phyloP scores from a whole-genome alignment of 2,329 filamentous ascomycete species.

The Aspergillus tubingensis region DNA sequence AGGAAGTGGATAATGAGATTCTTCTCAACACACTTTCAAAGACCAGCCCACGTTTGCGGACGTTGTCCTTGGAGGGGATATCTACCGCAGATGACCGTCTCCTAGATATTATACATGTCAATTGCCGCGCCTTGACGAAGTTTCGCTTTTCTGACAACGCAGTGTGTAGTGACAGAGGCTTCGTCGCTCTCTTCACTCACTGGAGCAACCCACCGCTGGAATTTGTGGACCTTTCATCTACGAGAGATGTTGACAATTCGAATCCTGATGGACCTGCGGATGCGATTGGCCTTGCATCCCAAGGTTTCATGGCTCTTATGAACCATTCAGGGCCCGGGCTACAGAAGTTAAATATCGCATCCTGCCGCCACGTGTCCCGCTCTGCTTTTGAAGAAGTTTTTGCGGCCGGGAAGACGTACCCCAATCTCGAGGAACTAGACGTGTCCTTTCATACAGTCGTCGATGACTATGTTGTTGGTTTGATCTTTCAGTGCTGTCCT shows the following conservation, averaged over 20 bases:
- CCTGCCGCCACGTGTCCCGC: conserved; percentile 77
- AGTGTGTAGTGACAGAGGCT: conserved; percentile 72
- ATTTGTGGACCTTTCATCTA: conserved; percentile 74
- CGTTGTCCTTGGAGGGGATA: conserved; percentile 74
- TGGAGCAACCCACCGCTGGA: conserved; percentile 74
- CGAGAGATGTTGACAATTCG: conserved; percentile 72
- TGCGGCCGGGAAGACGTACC: conserved; percentile 61
- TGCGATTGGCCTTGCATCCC: conserved; percentile 70
- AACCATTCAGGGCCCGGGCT: conserved; percentile 71
- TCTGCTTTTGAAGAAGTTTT: conserved; percentile 76
- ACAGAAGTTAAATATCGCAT: conserved; percentile 72
- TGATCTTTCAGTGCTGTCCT: conserved; percentile 51
- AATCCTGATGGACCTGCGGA: conserved; percentile 65
- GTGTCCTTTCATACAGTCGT: conserved; percentile 64
- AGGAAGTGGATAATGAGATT: conserved; percentile 56
- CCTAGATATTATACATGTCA: conserved; percentile 68
- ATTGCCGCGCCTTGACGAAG: conserved; percentile 70
- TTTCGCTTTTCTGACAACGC: conserved; percentile 80
- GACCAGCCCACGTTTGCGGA: conserved; percentile 68
- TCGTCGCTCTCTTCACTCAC: conserved; percentile 68
- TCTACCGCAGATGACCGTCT: conserved; percentile 67
- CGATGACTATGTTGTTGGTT: conserved; percentile 48
- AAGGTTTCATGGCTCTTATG: conserved; percentile 81
- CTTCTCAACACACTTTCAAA: conserved; percentile 63
- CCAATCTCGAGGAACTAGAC: conserved; percentile 70